Conservation (phyloP, 164 flowering plant genomes). For the Vitis riparia region DNA sequence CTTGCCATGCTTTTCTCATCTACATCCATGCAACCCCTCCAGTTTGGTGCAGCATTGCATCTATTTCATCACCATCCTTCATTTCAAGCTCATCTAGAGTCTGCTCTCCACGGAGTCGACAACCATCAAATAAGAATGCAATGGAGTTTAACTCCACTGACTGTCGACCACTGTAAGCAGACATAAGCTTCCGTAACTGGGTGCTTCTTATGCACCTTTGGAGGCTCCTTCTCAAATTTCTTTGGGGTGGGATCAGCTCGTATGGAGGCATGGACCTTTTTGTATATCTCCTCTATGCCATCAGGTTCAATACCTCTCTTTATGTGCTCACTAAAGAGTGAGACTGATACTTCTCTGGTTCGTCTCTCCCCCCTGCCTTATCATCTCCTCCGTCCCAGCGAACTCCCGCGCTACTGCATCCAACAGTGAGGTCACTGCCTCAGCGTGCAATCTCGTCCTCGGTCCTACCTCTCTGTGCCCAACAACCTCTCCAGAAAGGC, state of each 20-base stretch:
- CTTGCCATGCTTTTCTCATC: too few relatives aligned
- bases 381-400: constrained; percentile 90
- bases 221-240: constrained; percentile 67
- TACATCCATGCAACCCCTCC: constrained; percentile 22
- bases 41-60: constrained; percentile 47
- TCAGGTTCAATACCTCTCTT: constrained; percentile 69
- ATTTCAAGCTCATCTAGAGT: constrained; percentile 52
- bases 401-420: constrained; percentile 84
- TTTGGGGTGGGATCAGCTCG: constrained; percentile 42
- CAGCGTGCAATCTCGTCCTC: constrained; percentile 80
- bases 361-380: constrained; percentile 87
- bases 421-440: constrained; percentile 52
- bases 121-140: constrained; percentile 57
- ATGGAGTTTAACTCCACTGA: constrained; percentile 41
- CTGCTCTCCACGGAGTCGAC: constrained; percentile 43
- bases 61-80: constrained; percentile 56
- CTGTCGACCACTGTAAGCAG: constrained; percentile 49
- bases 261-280: constrained; percentile 52
- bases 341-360: constrained; percentile 81
- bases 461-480: constrained; percentile 82
- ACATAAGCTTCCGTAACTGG: constrained; percentile 48
- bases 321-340: constrained; percentile 64
- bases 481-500: constrained; percentile 9
- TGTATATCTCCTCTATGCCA: constrained; percentile 52
- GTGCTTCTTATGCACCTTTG: constrained; percentile 62